Base-by-base conservation (phyloP, 1,284 basidiomycete species). In the Sanghuangporus sanghuang region DNA sequence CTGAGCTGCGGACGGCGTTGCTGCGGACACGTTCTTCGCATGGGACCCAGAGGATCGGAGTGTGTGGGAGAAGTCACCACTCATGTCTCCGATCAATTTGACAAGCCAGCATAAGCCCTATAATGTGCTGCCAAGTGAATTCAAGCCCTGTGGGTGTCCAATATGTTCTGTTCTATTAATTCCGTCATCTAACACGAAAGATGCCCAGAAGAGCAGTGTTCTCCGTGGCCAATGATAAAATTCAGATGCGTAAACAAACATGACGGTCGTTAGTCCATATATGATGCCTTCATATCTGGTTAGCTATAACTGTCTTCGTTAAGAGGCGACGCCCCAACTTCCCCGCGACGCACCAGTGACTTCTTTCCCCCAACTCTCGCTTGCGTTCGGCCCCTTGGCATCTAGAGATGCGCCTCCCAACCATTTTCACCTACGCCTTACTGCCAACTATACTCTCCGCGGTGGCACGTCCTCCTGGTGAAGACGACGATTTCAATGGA, bases 1-100 rank as follows among this genome's bases (percentile, higher is more conserved):
- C 9, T 61, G 59, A 23, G 38, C 59, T 60, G 59, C 59, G 49
- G 59, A 61, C 36, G 32, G 40, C 36, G 16, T 48, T 38, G 21
- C 59, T 54, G 57, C 40, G 40, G 32, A 36, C 32, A 36, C 18
- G 27, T 46, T 18, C 23, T 48, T 21, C 40, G 21, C 35, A 61
- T 27, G 52, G 44, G 12, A 35, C 2, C 55, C 61, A 52, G 38
- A 21, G 55, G 39, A 62, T 23, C 12, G 55, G 61, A 63, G 55
- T 38, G 40, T 57, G 61, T 52, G 61, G 38, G 61, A 52, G 56
- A 50, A 48, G 61, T 27, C 57, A 57, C 44, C 61, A 49, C 21
- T 57, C 57, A 40, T 35, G 49, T 49, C 52, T 62, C 23, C 40
- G 6, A n/a, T 18, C 44, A 16, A 35, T 62, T 52, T 14, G 27